A percentile compares a stretch with the other conserved stretches of the same genome.
Conservation (phyloP, 2,329 filamentous ascomycete genomes). For the Alternaria postmessia region DNA sequence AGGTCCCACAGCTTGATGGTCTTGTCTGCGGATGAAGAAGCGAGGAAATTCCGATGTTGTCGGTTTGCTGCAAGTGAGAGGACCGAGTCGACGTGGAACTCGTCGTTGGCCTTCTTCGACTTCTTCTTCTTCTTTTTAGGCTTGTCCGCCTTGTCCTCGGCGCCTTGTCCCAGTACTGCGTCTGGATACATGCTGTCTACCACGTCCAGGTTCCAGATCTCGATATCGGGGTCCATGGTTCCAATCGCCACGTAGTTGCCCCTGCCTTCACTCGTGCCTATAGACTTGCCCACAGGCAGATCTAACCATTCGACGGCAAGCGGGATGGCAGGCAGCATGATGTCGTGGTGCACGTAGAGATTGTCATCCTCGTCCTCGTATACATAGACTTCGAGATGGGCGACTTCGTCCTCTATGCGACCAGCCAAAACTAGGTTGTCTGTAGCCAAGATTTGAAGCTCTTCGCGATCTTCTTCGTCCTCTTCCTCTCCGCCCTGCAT, state of each 20-base stretch:
- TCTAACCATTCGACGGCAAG: conserved; percentile 96
- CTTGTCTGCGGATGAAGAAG: conserved; percentile 93
- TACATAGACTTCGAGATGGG: conserved; percentile 95
- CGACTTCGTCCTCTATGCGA: conserved; percentile 95
- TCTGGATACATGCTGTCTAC: conserved; percentile 99
- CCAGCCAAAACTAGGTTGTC: conserved; percentile 93
- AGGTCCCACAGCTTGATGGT: conserved; percentile 99
- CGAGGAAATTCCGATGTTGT: conserved; percentile 91
- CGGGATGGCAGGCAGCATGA: conserved; percentile 97
- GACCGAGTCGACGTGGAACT: conserved; percentile 93
- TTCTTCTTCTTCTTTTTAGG: conserved; percentile 90
- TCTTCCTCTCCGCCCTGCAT: conserved; percentile 72
- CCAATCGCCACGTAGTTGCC: conserved; percentile 96
- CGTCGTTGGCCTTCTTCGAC: conserved; percentile 84
- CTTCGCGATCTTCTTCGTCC: conserved; percentile 90
- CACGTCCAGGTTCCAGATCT: conserved; percentile 96
- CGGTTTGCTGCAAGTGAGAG: conserved; percentile 91
- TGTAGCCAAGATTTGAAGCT: conserved; percentile 88
- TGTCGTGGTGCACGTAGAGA: conserved; percentile 98
- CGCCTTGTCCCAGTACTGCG: conserved; percentile 82
- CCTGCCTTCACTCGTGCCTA: conserved; percentile 63
- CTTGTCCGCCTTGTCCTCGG: conserved; percentile 63
- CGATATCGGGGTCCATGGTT: conserved; percentile 98
- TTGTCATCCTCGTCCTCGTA: conserved; percentile 97
- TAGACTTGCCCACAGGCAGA: conserved; percentile 77